Evolutionary conservation across 495 filamentous ascomycete species (phyloP).

Genomic region (Umbilicaria muhlenbergii): DNA sequence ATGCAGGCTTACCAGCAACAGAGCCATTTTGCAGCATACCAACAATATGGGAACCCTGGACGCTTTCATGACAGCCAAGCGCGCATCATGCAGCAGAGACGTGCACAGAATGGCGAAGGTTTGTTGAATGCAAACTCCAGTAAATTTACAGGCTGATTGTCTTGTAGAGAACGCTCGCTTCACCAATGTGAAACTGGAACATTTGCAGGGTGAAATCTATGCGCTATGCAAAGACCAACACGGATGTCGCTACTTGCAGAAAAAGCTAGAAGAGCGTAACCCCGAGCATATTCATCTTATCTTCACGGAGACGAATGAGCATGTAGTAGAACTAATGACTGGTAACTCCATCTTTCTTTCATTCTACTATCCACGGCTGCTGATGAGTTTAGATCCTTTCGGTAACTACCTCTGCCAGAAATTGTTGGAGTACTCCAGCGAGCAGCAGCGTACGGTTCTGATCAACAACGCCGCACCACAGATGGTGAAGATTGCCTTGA

Average conservation of each 20-base stretch:
- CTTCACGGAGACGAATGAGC: constrained; percentile 76
- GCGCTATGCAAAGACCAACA: constrained; percentile 90
- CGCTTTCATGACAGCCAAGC: constrained; percentile 47
- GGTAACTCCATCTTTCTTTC: constrained; percentile 22
- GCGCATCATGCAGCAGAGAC: constrained; percentile 53
- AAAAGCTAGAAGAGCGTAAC: constrained; percentile 84
- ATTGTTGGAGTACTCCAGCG: constrained; percentile 78
- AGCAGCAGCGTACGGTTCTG: constrained; percentile 84
- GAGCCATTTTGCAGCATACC: constrained; percentile 32
- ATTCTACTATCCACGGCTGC: constrained; percentile 3
- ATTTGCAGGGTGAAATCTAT: constrained; percentile 68
- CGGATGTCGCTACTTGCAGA: constrained; percentile 87
- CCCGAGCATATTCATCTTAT: constrained; percentile 78
- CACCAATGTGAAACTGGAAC: constrained; percentile 60
- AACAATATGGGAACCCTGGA: constrained; percentile 24
- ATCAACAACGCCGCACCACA: constrained; percentile 75
- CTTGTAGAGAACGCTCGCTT: constrained; percentile 36
- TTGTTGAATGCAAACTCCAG: constrained; percentile 9
- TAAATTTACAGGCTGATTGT: too few species aligned
- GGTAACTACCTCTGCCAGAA: constrained; percentile 98
- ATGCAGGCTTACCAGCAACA: constrained; percentile 30
- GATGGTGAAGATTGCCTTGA: constrained; percentile 82
- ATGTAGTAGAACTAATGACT: constrained; percentile 94
- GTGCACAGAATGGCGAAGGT: constrained; percentile 49
- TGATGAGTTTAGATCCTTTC: constrained; percentile 56